Base-by-base conservation (phyloP, 305 asterid species). In the Solanum hybrid region DNA sequence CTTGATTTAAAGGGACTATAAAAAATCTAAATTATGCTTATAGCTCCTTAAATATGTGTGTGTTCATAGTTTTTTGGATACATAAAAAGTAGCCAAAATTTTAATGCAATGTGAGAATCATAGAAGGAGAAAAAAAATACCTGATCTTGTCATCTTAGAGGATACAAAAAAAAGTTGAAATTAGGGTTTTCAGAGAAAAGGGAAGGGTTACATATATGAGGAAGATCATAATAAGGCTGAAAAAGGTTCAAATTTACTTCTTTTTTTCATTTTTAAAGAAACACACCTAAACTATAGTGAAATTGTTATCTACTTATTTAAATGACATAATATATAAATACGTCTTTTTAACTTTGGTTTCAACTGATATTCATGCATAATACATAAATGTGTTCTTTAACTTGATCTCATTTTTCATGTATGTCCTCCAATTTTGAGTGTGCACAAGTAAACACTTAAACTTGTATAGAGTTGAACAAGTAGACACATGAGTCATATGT, bases 1-100 rank as follows among this genome's bases (percentile, higher is more conserved):
- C 51, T 78, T 78, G 46, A 78, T 78, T 35, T 35, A 35, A 78
- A 35, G 29, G 31, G 20, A 35, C 39, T 78, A 5, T 34, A 13
- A 24, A 78, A 77, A 18, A 7, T 34, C 9, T 9, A 34, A 77
- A 34, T 77, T 77, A 34, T 77, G 83, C 16, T 77, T 77, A 26
- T 71, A 77, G 83, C 46, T 77, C 37, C 46, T 77, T 77, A 34
- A 34, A 34, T 77, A 11, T 77, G 83, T 77, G 81, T 75, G 14
- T 77, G 14, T 33, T 37, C 46, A 77, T 77, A 77, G 6, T 6
- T 31, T 29, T 76, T 78, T 22, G 51, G 1, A 78, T 78, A 78
- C 2, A 78, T 22, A 35, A 78, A 78, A 35, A 22, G 18, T 35
- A 35, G 6, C 18, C 10, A 22, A 35, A 79, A 36, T 18, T 79